Conservation (phyloP, 768 basidiomycete species). For the Russula abietina region DNA sequence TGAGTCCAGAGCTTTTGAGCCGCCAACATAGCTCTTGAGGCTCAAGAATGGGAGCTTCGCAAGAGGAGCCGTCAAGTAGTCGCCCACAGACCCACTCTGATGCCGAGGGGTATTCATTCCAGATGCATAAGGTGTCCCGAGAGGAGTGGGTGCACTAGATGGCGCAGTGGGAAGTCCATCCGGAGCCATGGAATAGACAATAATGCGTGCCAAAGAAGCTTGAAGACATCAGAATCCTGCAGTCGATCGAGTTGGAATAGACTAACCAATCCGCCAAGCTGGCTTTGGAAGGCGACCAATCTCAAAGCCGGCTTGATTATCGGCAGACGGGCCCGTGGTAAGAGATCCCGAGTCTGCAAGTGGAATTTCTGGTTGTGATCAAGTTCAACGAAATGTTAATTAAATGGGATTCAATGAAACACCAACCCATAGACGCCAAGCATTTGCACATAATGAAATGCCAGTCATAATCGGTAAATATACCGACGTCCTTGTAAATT, state of each 20-base stretch:
- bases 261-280: slow-evolving; percentile 66
- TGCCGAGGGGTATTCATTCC: slow-evolving; percentile 53
- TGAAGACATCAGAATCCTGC: slow-evolving; percentile 14
- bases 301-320: slow-evolving; percentile 67
- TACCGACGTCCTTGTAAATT: slow-evolving; percentile 57
- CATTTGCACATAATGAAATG: slow-evolving; percentile 85
- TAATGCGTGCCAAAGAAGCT: slow-evolving; percentile 79
- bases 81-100: slow-evolving; percentile 42
- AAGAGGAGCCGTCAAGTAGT: slow-evolving; percentile 56
- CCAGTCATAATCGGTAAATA: slow-evolving; percentile 81
- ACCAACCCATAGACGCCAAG: slow-evolving; percentile 72
- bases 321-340: slow-evolving; percentile 70
- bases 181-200: slow-evolving; percentile 82
- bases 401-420: not conserved
- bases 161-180: slow-evolving; percentile 52
- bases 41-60: slow-evolving; percentile 40
- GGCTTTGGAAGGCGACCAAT: slow-evolving; percentile 66
- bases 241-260: slow-evolving; percentile 18
- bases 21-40: slow-evolving; percentile 61
- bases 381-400: slow-evolving; percentile 7
- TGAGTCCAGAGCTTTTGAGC: slow-evolving; percentile 79
- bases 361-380: slow-evolving; percentile 50
- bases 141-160: slow-evolving; percentile 65
- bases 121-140: slow-evolving; percentile 63
- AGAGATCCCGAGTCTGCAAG: slow-evolving; percentile 68